Evolutionary conservation across 208 protist genomes (phyloP).

Genomic region (Trypanosoma platydactyli): DNA sequence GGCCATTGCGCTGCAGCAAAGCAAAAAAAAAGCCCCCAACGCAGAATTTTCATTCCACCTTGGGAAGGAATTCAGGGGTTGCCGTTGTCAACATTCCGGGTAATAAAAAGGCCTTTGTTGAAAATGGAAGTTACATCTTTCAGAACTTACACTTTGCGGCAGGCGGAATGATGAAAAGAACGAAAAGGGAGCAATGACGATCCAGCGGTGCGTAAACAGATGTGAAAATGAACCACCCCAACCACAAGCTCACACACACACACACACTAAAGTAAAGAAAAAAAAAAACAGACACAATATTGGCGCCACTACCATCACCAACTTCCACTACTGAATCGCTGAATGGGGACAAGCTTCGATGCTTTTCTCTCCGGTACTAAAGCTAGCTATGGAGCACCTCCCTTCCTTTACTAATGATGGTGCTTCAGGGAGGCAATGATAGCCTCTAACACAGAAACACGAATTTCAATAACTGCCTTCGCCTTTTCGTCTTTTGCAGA

Average conservation of each 20-base stretch:
- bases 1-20: no score
- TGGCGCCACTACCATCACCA: not conserved
- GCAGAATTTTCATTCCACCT: no score
- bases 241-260: slow-evolving; percentile 9
- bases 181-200: no score
- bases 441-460: slow-evolving; percentile 73
- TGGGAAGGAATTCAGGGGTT: no score
- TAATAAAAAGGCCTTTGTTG: no score
- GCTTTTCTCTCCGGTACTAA: not conserved
- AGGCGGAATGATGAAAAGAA: slow-evolving; percentile 15
- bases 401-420: slow-evolving; percentile 19
- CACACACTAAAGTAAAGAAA: slow-evolving; percentile 4
- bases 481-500: slow-evolving; percentile 82
- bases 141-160: no score
- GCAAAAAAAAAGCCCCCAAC: no score
- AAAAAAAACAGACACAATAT: slow-evolving; percentile 7
- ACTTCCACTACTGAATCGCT: slow-evolving; percentile 24
- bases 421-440: slow-evolving; percentile 73
- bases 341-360: slow-evolving; percentile 7
- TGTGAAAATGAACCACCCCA: no score
- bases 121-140: no score
- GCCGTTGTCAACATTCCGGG: no score
- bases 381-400: not conserved
- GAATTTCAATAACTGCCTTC: slow-evolving; percentile 79
- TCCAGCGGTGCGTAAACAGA: no score